A percentile compares a stretch with the other conserved stretches of the same genome.
Conservation (phyloP, 225 moss, liverwort and hornwort genomes). For the Polytrichum commune region DNA sequence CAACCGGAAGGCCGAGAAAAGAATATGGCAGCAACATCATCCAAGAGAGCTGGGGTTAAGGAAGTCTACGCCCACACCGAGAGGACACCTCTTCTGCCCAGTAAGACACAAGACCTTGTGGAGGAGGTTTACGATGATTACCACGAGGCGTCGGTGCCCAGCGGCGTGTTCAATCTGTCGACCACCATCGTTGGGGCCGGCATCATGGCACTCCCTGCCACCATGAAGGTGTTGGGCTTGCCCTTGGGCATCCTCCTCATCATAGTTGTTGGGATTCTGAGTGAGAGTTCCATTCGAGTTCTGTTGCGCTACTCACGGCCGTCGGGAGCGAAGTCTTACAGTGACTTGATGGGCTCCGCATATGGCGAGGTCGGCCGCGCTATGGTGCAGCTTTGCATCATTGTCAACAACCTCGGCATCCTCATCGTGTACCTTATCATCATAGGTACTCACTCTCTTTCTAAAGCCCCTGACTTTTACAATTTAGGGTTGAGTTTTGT, state of each 20-base stretch:
- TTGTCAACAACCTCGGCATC: conserved; percentile 82
- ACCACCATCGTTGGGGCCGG: conserved; percentile 98
- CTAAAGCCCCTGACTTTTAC: no score
- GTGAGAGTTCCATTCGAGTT: conserved; percentile 68
- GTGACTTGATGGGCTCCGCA: conserved; percentile 75
- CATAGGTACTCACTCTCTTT: conserved; percentile 39
- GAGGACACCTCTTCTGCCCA: conserved; percentile 57
- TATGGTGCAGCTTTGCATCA: conserved; percentile 71
- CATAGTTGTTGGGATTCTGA: conserved; percentile 60
- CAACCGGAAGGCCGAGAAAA: no score
- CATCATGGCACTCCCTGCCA: conserved; percentile 85
- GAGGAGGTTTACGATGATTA: conserved; percentile 76
- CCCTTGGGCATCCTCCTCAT: conserved; percentile 71
- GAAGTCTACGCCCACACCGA: conserved; percentile 16
- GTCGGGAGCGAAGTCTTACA: conserved; percentile 67
- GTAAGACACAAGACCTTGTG: conserved; percentile 58
- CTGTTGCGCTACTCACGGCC: conserved; percentile 68
- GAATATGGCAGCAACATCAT: no score
- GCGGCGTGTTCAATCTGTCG: conserved; percentile 86
- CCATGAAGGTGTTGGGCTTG: conserved; percentile 84
- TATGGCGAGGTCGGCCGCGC: conserved; percentile 51
- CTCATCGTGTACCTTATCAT: conserved; percentile 95
- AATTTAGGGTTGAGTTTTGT: no score
- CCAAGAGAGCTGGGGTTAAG: no score
- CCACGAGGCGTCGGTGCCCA: conserved; percentile 59